Conservation (phyloP, 2,329 filamentous ascomycete genomes). For the Colletotrichum sp. region DNA sequence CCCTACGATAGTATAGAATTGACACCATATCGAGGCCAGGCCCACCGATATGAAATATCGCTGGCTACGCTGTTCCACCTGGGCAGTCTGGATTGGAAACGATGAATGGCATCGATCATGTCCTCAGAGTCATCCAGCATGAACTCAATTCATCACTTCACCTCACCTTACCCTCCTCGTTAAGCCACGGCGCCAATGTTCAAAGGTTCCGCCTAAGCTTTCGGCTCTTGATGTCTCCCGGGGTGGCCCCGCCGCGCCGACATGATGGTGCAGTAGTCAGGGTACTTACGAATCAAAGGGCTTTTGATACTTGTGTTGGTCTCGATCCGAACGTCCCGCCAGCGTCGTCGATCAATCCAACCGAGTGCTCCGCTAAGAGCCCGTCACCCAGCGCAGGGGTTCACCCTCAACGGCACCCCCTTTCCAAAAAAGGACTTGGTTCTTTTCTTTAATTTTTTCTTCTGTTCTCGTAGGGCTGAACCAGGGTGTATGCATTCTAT, state of each 20-base stretch:
- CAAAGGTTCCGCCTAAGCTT: background rate
- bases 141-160: background rate
- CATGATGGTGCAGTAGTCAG: slow-evolving; percentile 1
- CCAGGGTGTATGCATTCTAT: background rate
- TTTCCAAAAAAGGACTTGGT: background rate
- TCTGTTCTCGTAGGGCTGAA: background rate
- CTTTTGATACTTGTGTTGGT: slow-evolving; percentile 2
- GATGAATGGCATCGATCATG: background rate
- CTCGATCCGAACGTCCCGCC: slow-evolving; percentile 14
- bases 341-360: slow-evolving; percentile 9
- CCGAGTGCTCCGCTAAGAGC: slow-evolving; percentile 4
- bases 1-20: background rate
- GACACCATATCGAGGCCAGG: background rate
- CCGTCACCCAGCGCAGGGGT: background rate
- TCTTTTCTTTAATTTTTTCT: background rate
- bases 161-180: background rate
- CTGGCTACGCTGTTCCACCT: background rate
- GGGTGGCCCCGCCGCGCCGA: background rate
- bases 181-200: background rate
- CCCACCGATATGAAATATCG: background rate
- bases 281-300: background rate
- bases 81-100: background rate
- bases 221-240: background rate
- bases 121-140: background rate
- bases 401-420: background rate